Percentiles rank a stretch among this genome's conserved stretches.
These are phyloP conservation scores for Diaporthe sp. DNA, from an alignment of 2,329 filamentous ascomycete species.

Conservation along the genomic window DNA sequence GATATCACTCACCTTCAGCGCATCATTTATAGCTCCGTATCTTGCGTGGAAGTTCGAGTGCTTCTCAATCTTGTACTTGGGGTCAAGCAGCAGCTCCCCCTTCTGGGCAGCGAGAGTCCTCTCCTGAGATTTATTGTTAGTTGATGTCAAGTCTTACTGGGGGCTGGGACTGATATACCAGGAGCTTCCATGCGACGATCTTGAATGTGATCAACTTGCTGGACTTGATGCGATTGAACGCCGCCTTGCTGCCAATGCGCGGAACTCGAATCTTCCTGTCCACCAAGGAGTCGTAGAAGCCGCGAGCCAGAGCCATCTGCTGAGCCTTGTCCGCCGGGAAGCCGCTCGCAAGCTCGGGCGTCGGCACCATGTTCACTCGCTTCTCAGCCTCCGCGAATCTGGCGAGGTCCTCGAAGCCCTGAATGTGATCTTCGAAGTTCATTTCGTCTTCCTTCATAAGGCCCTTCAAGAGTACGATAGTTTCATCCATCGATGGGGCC, in stretches of 20 bases:
- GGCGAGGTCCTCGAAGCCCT: neutral
- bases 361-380: neutral
- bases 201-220: neutral
- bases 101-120: neutral
- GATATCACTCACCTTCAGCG: neutral
- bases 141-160: no score
- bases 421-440: neutral
- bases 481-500: no score
- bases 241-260: neutral
- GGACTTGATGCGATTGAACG: neutral
- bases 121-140: neutral
- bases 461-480: rapidly evolving
- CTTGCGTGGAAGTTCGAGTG: neutral
- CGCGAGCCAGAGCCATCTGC: neutral
- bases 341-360: neutral
- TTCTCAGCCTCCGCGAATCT: neutral
- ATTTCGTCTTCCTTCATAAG: neutral
- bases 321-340: neutral
- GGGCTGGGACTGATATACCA: neutral
- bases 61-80: neutral
- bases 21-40: neutral
- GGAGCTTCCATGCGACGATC: neutral
- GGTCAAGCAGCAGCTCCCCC: neutral
- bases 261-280: rapidly evolving
- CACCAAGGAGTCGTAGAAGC: neutral